Base-by-base conservation (phyloP, 495 filamentous ascomycete genomes). In the Bathelium albidoporum region DNA sequence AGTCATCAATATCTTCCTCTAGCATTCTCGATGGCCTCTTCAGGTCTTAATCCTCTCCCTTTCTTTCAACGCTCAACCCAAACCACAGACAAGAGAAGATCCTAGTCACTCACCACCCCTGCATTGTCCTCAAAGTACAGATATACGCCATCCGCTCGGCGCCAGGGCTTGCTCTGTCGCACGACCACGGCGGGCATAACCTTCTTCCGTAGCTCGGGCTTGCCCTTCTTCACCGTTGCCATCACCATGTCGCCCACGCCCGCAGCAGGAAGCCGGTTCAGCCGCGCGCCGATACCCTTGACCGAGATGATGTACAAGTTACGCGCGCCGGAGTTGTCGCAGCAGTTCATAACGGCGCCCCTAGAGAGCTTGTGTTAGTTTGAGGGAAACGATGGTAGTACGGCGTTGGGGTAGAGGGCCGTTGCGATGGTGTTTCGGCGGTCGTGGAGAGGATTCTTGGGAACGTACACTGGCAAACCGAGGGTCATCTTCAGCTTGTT, bases 401-500 rank as follows among this genome's bases (percentile, higher is more conserved):
- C 5, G 34, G 14, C 34, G 5, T 39, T 39, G 34, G 14, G 34
- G 34, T 5, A 39, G 14, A 14, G 34, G 14, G 34, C 14, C 5
- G 34, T n/a, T n/a, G n/a, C 5, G 14, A 39, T 39, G 34, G 34
- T n/a, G n/a, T 5, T 39, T 5, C 5, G 34, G 14, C 34, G 5
- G 5, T 39, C 5, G 14, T 5, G 34, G 34, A 39, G 14, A 14
- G 34, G 14, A 14, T n/a, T n/a, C 14, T 5, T 5, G 58, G 60
- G 66, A 62, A 90, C 92, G 80, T 93, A 97, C 93, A 91, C 89
- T 78, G 94, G 94, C 73, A 98, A 90, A 96, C 89, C 94, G 80
- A 98, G 90, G 77, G 94, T 96, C 94, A 98, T 98, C 88, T 96
- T 98, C 69, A 98, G 87, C 89, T 98, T 98, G 89, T 95, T 95